Base-by-base conservation (phyloP, 352 stramenopile species). In the Phytopythium delawarense region DNA sequence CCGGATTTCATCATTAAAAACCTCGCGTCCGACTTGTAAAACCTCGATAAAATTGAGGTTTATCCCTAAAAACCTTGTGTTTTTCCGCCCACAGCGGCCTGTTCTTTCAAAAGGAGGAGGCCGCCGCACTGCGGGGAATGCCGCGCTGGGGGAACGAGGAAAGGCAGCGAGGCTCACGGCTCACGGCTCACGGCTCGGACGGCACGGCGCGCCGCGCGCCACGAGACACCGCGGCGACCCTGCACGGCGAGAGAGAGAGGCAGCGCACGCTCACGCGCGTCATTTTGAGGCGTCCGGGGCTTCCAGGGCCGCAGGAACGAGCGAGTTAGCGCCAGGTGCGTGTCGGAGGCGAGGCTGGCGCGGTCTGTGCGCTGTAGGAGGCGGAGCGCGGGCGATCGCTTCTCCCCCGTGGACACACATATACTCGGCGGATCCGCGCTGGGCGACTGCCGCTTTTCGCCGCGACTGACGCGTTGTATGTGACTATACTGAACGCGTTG, bases 61-160 rank as follows among this genome's bases (percentile, higher is more conserved):
- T 34, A 21, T 12, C 12, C 2, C 4, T 0, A 18, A 52, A 52
- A 52, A 34, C 46, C 46, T 52, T 13, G 23, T 11, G 3, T 1
- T 30, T 52, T 52, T 52, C 23, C 46, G 46, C 46, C 46, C 21
- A 20, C 11, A 25, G 46, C 11, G 21, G 45, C 18, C 45, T n/a
- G 20, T 52, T 52, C 46, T 52, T 54, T 39, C 16, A 16, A 39
- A 39, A 12, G 35, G 35, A 40, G 35, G 11, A 39, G 34, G 7
- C 42, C 21, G 7, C 42, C 20, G 13, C 12, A 35, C 28, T 54
- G 48, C 48, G 48, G 48, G 48, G 48, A 54, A 54, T 54, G 48
- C 48, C 48, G 25, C 48, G 23, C 25, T 34, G 48, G 4, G 28
- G 25, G 48, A 54, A 54, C 48, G 37, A 54, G 48, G 25, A 54